Evolutionary conservation across 805 yeast species (phyloP), one percentile per base, ranked within the genome.

Genomic region (Crinitomyces ghanaensis): DNA sequence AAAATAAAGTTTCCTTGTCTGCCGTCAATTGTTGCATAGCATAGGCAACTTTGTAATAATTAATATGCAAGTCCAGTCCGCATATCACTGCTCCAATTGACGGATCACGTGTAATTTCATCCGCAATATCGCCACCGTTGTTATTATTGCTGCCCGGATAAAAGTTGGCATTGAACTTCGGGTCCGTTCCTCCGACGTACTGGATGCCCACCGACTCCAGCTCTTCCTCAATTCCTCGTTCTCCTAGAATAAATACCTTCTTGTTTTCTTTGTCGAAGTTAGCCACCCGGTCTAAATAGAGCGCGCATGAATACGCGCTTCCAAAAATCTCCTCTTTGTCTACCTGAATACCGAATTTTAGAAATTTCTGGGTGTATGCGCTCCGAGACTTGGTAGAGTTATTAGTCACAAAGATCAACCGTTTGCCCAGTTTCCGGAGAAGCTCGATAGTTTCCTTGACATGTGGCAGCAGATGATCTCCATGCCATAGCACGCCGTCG

Each of bases 401-500:
- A 64, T 91, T 91, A 28, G 98, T 86, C 19, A 91, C 98, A 59
- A 91, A 91, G 28, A 86, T 66, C 33, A 83, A 64, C 40, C 75
- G 71, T 56, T 91, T 91, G 24, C 71, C 70, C 16, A 46, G 42
- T 12, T 51, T 33, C 28, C 66, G 67, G 43, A 91, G 62, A 26
- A 79, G 51, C 6, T 66, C 65, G 26, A 91, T 56, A 0, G 95
- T 80, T 53, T 91, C 96, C 8, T 63, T 66, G 2, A 83, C 80
- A 12, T 70, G 62, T 5, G 96, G 96, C 30, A 91, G 65, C 16
- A 83, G 57, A 43, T 76, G 81, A 41, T 72, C 74, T 2, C 97
- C 97, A 31, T 80, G 60, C 98, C 98, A 91, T 38, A 91, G 64
- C 4, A 91, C 98, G 20, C 98, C 98, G 53, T 91, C 98, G 61